Base-by-base conservation (phyloP, 805 yeast species). In the Pichia cabralensis region DNA sequence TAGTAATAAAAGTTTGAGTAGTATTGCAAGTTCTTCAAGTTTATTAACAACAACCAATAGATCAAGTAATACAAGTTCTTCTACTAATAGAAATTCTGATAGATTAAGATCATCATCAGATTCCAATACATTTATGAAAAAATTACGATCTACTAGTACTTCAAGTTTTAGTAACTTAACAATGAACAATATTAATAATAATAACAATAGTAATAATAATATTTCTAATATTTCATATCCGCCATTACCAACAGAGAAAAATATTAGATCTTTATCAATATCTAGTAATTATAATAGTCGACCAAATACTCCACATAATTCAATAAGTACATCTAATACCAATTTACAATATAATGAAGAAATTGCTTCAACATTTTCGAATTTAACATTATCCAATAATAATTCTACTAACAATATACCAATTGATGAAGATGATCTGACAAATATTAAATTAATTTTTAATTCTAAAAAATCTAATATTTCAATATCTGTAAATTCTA, bases 401-500 rank as follows among this genome's bases (percentile, higher is more conserved):
- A 31, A 19, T 9, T 17, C 40, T 4, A 12, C 28, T 18, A n/a
- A n/a, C n/a, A n/a, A n/a, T n/a, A n/a, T n/a, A n/a, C n/a, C n/a
- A n/a, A 26, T 13, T 3, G 11, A 24, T 8, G 31, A 36, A 8
- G 32, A 34, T 8, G 34, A 42, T 24, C 34, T 36, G 18, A 39
- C 50, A 8, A 50, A 51, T 40, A 53, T 58, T 33, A 52, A 52
- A 30, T 33, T 57, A 28, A 39, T 43, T 9, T 70, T 61, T 49
- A 63, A 64, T 25, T 48, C 61, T 8, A 61, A 62, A 23, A 49
- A 61, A 15, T 70, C 69, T 42, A 70, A 80, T 12, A 76, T 84
- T 44, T 72, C 83, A 33, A 61, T 80, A 44, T 68, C 80, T 42
- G 76, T 83, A 3, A 72, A 80, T 8, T 30, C 49, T 5, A 42